These are phyloP conservation scores for Chytridium lagenaria DNA, from an alignment of 371 early-diverging fungal species.

Conservation along the genomic window DNA sequence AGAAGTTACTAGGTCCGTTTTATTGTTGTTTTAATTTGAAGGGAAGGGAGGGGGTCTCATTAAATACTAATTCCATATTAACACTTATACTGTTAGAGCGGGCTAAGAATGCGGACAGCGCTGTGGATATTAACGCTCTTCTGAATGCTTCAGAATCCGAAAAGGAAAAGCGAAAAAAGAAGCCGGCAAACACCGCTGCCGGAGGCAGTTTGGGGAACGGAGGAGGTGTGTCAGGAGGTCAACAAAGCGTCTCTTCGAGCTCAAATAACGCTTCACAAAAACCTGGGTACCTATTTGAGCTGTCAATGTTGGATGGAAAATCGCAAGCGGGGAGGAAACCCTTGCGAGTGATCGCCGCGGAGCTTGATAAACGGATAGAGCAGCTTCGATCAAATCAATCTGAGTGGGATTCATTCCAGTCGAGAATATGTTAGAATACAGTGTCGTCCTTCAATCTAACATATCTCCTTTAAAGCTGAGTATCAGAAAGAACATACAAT, in stretches of 20 bases:
- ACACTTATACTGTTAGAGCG: too few relatives aligned
- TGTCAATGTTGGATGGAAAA: conserved; percentile 15
- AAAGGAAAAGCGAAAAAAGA: conserved; percentile 20
- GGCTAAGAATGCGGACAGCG: conserved; percentile 33
- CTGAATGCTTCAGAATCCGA: neutral
- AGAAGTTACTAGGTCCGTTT: conserved; percentile 42
- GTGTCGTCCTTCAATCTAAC: neutral
- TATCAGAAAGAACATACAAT: conserved; percentile 36
- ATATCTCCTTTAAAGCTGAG: conserved; percentile 29
- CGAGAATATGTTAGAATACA: conserved; percentile 33
- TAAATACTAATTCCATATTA: too few relatives aligned
- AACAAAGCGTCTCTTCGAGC: neutral
- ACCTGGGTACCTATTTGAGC: conserved; percentile 16
- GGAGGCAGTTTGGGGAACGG: neutral
- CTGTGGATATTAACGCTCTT: neutral
- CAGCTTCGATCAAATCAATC: conserved; percentile 52
- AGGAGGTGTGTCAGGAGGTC: neutral
- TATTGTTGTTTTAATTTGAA: too few relatives aligned
- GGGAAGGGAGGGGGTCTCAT: too few relatives aligned
- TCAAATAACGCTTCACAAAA: neutral
- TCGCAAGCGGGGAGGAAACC: conserved; percentile 52
- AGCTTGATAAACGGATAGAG: conserved; percentile 53
- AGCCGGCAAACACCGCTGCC: neutral
- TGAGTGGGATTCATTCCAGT: conserved; percentile 59
- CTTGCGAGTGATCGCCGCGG: conserved; percentile 51